Percentiles rank a stretch among this genome's conserved stretches.
These are phyloP conservation scores for Lunularia cruciata DNA, from an alignment of 225 moss, liverwort and hornwort species.

Conservation along the genomic window DNA sequence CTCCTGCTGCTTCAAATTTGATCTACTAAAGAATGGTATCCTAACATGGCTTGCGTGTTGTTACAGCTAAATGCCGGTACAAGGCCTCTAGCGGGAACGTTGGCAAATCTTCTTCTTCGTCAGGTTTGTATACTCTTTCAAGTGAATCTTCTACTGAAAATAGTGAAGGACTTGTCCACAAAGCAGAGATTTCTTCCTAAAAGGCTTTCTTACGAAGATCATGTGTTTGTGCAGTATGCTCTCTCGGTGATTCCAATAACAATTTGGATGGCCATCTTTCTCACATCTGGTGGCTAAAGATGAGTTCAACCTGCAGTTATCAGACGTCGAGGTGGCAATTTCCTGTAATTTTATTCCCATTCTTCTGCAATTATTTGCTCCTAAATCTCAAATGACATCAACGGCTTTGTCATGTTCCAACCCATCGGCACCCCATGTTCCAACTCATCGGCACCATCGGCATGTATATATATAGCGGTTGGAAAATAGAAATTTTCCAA, in stretches of 20 bases:
- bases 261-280: conserved; percentile 66
- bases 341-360: background rate
- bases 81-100: conserved; percentile 56
- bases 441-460: too few species aligned
- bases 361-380: background rate
- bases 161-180: background rate
- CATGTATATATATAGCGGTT: too few species aligned
- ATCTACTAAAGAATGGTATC: background rate
- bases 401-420: too few species aligned
- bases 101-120: conserved; percentile 54
- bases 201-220: background rate
- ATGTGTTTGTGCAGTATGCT: conserved; percentile 52
- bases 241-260: conserved; percentile 58
- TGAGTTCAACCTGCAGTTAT: background rate
- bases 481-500: too few species aligned
- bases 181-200: background rate
- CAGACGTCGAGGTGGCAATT: background rate
- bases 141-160: background rate
- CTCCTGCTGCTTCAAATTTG: background rate
- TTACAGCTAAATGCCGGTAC: conserved; percentile 73
- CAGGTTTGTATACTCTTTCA: conserved; percentile 41
- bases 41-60: background rate
- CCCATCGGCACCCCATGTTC: too few species aligned
- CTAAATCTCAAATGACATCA: background rate
- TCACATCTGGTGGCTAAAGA: conserved; percentile 36